Evolutionary conservation across 2,329 filamentous ascomycete species (phyloP).

Genomic region (Nemania sp.): DNA sequence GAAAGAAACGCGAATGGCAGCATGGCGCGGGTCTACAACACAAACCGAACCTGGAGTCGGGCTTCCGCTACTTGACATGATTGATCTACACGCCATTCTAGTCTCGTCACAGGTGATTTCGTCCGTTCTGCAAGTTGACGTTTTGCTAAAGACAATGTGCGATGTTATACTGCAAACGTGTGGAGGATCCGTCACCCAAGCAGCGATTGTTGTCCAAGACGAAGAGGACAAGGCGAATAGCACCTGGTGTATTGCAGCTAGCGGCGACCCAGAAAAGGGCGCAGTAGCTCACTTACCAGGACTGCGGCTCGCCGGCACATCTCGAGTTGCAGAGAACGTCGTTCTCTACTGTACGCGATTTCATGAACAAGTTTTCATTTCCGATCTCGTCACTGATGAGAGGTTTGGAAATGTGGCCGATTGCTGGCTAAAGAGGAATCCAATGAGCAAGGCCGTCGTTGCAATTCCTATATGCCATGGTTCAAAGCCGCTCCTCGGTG

Average conservation of each 20-base stretch:
- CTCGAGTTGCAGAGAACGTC: constrained; percentile 74
- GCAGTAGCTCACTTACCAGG: constrained; percentile 68
- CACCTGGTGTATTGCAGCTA: constrained; percentile 74
- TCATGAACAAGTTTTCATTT: constrained; percentile 73
- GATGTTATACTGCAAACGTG: constrained; percentile 80
- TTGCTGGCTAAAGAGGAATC: constrained; percentile 68
- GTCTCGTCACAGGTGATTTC: constrained; percentile 80
- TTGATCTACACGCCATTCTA: constrained; percentile 77
- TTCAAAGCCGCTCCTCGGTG: constrained; percentile 69
- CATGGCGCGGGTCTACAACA: constrained; percentile 66
- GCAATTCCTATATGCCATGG: constrained; percentile 79
- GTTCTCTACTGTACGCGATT: constrained; percentile 78
- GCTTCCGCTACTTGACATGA: constrained; percentile 78
- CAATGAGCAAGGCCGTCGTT: constrained; percentile 73
- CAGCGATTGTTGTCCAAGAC: constrained; percentile 74
- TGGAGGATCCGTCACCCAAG: constrained; percentile 69
- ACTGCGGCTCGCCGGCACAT: constrained; percentile 65
- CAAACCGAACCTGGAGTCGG: constrained; percentile 62
- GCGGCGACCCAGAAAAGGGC: constrained; percentile 70
- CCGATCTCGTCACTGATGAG: constrained; percentile 74
- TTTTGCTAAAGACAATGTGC: constrained; percentile 78
- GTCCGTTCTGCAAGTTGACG: constrained; percentile 74
- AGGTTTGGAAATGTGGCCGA: constrained; percentile 76
- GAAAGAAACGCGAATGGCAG: constrained; percentile 62
- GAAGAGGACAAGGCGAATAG: constrained; percentile 54